Percentiles rank a stretch among this genome's conserved stretches.
phyloP scores from a whole-genome alignment of 2,329 filamentous ascomycete species.

The Elsinoe fawcettii region DNA sequence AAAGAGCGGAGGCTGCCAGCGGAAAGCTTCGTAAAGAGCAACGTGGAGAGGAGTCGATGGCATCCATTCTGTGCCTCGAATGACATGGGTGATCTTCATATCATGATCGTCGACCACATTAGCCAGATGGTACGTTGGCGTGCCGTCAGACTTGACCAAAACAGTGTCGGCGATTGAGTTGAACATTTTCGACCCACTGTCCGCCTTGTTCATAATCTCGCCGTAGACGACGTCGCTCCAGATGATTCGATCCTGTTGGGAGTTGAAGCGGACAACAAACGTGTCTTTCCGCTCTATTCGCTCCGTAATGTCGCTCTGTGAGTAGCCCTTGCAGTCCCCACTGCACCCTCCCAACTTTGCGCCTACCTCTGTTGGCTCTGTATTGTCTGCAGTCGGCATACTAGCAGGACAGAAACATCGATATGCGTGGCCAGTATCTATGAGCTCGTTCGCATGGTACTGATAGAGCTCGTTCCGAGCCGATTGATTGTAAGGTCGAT shows the following conservation, averaged over 20 bases:
- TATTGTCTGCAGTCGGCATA: conserved; percentile 26
- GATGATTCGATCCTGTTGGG: conserved; percentile 52
- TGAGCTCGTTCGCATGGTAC: conserved; percentile 59
- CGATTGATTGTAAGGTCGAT: conserved; percentile 85
- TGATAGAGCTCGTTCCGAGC: conserved; percentile 68
- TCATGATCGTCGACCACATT: conserved; percentile 94
- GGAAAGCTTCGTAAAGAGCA: conserved; percentile 45
- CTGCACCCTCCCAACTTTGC: conserved; percentile 57
- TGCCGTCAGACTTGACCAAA: conserved; percentile 81
- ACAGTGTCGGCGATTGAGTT: conserved; percentile 55
- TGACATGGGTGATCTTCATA: conserved; percentile 94
- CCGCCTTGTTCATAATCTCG: conserved; percentile 37
- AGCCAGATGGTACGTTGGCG: conserved; percentile 92
- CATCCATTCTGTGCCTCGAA: conserved; percentile 94
- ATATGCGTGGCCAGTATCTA: conserved; percentile 70
- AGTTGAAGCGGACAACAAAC: conserved; percentile 69
- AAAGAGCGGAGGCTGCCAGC: conserved; percentile 41
- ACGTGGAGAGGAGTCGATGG: conserved; percentile 78
- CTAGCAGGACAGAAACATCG: conserved; percentile 83
- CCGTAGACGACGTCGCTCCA: conserved; percentile 79
- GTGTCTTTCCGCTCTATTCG: conserved; percentile 60
- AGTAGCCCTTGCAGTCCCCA: conserved; percentile 63
- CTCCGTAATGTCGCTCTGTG: conserved; percentile 59
- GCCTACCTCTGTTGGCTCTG: conserved; percentile 24
- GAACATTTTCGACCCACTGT: conserved; percentile 24